phyloP scores from a whole-genome alignment of 2,329 filamentous ascomycete species.

The Cercospora sp. region DNA sequence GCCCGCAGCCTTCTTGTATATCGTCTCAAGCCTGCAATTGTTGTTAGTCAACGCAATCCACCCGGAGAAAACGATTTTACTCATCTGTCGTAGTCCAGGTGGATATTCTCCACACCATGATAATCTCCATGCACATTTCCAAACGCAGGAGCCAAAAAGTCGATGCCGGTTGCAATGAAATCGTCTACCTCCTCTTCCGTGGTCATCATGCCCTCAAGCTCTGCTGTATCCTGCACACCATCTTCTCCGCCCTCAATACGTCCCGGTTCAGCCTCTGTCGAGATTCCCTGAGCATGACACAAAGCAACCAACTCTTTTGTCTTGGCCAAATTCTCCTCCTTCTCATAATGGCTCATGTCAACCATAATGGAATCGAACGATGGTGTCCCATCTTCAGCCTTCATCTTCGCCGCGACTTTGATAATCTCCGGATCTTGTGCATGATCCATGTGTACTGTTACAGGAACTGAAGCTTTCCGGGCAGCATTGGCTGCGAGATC shows the following conservation, averaged over 20 bases:
- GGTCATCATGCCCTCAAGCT: constrained; percentile 64
- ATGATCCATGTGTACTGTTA: constrained; percentile 52
- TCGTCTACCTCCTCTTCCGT: constrained; percentile 68
- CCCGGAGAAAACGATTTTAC: background rate
- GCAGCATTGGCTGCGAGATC: constrained; percentile 49
- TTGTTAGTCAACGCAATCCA: background rate
- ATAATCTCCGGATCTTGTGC: constrained; percentile 46
- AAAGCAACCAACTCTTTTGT: constrained; percentile 64
- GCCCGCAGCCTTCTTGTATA: constrained; percentile 52
- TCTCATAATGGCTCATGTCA: constrained; percentile 73
- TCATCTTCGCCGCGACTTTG: constrained; percentile 29
- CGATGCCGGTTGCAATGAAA: constrained; percentile 70
- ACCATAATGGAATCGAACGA: constrained; percentile 74
- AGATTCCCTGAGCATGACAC: constrained; percentile 65
- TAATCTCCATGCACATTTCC: constrained; percentile 77
- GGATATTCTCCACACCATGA: constrained; percentile 63
- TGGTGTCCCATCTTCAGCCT: constrained; percentile 42
- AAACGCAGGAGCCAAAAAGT: constrained; percentile 73
- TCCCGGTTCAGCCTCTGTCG: constrained; percentile 70
- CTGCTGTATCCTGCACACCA: constrained; percentile 64
- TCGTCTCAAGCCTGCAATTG: constrained; percentile 42
- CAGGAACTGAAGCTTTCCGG: constrained; percentile 44
- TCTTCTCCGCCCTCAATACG: constrained; percentile 74
- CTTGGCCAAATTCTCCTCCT: constrained; percentile 66
- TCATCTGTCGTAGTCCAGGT: constrained; percentile 59